Percentiles rank a stretch among this genome's conserved stretches.
phyloP scores from a whole-genome alignment of 2,329 filamentous ascomycete genomes.

The Cercospora sp. region DNA sequence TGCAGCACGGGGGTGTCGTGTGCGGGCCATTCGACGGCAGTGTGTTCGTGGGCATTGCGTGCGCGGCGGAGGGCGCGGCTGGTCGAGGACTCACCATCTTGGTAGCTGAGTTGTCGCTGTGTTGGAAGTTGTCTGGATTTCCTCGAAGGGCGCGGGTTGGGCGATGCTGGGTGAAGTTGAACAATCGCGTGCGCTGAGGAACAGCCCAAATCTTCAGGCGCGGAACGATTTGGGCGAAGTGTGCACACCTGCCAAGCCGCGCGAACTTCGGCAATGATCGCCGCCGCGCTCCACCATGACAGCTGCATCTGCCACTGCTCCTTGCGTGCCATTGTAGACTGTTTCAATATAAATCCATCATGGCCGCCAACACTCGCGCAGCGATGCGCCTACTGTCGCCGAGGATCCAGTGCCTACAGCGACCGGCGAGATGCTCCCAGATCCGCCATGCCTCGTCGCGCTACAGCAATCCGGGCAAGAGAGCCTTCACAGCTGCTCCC shows the following conservation, averaged over 20 bases:
- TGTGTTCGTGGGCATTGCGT: slow-evolving; percentile 2
- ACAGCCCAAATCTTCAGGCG: not conserved
- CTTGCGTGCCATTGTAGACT: not conserved
- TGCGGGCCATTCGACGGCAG: slow-evolving; percentile 6
- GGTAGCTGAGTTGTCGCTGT: slow-evolving; percentile 31
- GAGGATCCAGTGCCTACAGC: slow-evolving; percentile 32
- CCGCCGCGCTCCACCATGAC: slow-evolving; percentile 4
- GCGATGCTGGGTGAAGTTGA: slow-evolving; percentile 16
- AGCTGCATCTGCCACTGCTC: slow-evolving; percentile 3
- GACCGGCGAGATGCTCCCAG: slow-evolving; percentile 26
- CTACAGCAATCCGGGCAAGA: slow-evolving; percentile 40
- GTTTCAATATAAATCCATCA: slow-evolving; percentile 6
- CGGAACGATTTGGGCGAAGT: slow-evolving; percentile 4
- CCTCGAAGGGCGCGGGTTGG: slow-evolving; percentile 31
- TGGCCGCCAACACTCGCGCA: slow-evolving; percentile 33
- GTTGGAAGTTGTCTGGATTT: slow-evolving; percentile 30
- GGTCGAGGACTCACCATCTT: slow-evolving; percentile 31
- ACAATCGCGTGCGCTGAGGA: slow-evolving; percentile 11
- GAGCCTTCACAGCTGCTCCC: slow-evolving; percentile 31
- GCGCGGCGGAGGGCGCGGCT: not conserved
- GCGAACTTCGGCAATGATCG: slow-evolving; percentile 6
- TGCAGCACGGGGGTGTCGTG: slow-evolving; percentile 8
- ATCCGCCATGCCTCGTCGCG: slow-evolving; percentile 36
- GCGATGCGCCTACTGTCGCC: slow-evolving; percentile 37
- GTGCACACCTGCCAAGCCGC: slow-evolving; percentile 3